A percentile compares a stretch with the other conserved stretches of the same genome.
Evolutionary conservation across 2,329 filamentous ascomycete species (phyloP).

Genomic region (Sporothrix schenckii): DNA sequence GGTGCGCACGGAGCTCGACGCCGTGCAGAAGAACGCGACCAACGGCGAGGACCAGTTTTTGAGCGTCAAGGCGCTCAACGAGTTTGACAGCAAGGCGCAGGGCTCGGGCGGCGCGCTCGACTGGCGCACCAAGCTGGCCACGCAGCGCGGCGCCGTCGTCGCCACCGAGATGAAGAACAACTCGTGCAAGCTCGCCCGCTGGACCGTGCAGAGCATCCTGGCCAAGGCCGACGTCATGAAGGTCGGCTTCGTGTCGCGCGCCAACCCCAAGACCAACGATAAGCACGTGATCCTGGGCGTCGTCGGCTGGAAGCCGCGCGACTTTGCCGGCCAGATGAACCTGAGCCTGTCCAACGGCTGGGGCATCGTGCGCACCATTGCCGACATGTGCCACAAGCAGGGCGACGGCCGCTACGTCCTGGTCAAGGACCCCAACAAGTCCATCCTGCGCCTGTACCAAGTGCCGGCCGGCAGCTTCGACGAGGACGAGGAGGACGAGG

Average conservation of each 20-base stretch:
- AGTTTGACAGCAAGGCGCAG: conserved; percentile 98
- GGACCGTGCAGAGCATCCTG: conserved; percentile 96
- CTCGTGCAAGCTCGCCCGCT: conserved; percentile 95
- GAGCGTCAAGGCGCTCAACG: conserved; percentile 94
- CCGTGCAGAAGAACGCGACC: conserved; percentile 94
- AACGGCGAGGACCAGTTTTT: conserved; percentile 89
- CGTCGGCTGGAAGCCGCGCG: conserved; percentile 94
- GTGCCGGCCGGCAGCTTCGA: conserved; percentile 88
- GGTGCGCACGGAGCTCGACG: conserved; percentile 93
- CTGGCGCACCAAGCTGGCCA: conserved; percentile 93
- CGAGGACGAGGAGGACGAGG: conserved; percentile 71
- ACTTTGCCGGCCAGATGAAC: conserved; percentile 98
- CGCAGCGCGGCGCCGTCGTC: conserved; percentile 93
- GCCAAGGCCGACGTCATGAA: conserved; percentile 99
- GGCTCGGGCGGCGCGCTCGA: conserved; percentile 93
- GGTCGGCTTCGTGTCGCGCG: conserved; percentile 95
- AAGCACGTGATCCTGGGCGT: conserved; percentile 96
- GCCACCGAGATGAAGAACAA: conserved; percentile 99
- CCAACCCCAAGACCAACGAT: conserved; percentile 88
- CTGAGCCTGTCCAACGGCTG: conserved; percentile 94
- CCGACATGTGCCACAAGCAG: conserved; percentile 84
- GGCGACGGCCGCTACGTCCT: conserved; percentile 80
- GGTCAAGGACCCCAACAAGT: conserved; percentile 94
- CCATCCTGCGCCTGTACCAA: conserved; percentile 88
- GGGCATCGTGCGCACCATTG: conserved; percentile 98